Evolutionary conservation across 768 basidiomycete genomes (phyloP).

Genomic region (Neoboletus subvelutipes): DNA sequence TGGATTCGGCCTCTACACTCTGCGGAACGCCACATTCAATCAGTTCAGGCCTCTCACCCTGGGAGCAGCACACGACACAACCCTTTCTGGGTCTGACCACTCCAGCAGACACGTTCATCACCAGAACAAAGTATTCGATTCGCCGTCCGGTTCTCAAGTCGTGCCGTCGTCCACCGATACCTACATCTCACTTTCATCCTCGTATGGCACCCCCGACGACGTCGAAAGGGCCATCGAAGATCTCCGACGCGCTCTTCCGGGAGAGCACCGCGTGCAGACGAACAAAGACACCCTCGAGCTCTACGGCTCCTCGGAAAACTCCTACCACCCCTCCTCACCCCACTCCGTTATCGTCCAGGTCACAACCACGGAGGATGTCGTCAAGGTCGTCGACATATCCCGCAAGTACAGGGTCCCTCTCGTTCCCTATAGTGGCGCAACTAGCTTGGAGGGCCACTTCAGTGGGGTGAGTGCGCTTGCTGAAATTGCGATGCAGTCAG

Average conservation of each 20-base stretch:
- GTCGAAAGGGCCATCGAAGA: constrained; percentile 53
- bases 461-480: constrained; percentile 51
- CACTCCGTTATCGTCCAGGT: constrained; percentile 61
- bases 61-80: neutral
- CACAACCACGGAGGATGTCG: constrained; percentile 75
- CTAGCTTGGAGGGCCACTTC: constrained; percentile 85
- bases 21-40: constrained; percentile 3
- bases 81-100: neutral
- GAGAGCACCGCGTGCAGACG: constrained; percentile 48
- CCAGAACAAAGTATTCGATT: neutral
- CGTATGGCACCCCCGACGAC: constrained; percentile 50
- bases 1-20: constrained; percentile 19
- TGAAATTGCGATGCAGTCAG: neutral
- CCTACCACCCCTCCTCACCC: constrained; percentile 60
- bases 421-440: constrained; percentile 81
- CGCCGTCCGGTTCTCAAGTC: neutral
- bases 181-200: constrained; percentile 11
- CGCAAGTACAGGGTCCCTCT: constrained; percentile 73
- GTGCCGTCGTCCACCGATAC: neutral
- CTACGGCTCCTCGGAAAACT: constrained; percentile 68
- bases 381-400: constrained; percentile 75
- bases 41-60: constrained; percentile 7
- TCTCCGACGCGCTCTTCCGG: constrained; percentile 46
- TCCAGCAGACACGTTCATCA: constrained; percentile 1
- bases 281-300: constrained; percentile 49